A percentile compares a stretch with the other conserved stretches of the same genome.
Conservation (phyloP, 805 yeast species). For the Lachancea dasiensis region DNA sequence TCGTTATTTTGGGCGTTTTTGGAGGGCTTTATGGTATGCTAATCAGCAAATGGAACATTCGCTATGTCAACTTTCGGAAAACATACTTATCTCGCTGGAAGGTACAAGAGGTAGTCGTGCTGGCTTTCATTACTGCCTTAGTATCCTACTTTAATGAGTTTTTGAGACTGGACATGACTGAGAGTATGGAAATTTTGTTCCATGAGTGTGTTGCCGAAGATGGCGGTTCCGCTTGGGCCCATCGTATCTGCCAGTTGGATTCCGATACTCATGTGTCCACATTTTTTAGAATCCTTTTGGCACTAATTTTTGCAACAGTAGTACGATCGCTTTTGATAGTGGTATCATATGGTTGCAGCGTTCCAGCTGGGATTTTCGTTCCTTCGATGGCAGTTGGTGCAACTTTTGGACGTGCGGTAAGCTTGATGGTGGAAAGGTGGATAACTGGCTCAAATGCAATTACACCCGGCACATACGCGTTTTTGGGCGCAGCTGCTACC, state of each 20-base stretch:
- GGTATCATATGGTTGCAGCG: constrained; percentile 84
- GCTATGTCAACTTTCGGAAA: constrained; percentile 73
- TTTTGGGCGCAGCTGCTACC: constrained; percentile 94
- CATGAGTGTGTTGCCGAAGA: constrained; percentile 59
- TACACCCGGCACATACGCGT: constrained; percentile 92
- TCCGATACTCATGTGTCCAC: constrained; percentile 24
- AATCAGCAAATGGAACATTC: constrained; percentile 67
- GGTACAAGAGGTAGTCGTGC: constrained; percentile 60
- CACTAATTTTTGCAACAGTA: constrained; percentile 64
- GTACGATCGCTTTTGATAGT: constrained; percentile 67
- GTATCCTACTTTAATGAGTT: constrained; percentile 81
- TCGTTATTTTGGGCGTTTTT: constrained; percentile 71
- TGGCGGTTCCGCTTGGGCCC: constrained; percentile 36
- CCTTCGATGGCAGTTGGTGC: constrained; percentile 98
- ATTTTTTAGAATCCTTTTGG: constrained; percentile 37
- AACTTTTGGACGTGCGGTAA: constrained; percentile 82
- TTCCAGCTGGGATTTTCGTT: constrained; percentile 96
- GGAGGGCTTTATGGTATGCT: constrained; percentile 89
- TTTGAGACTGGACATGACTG: constrained; percentile 86
- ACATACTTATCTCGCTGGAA: constrained; percentile 43
- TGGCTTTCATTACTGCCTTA: constrained; percentile 65
- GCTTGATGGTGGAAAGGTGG: constrained; percentile 56
- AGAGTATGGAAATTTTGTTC: constrained; percentile 83
- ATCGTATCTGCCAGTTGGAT: constrained; percentile 36
- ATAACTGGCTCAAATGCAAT: constrained; percentile 50